Evolutionary conservation across 208 protist genomes (phyloP).

Genomic region (Perkinsela sp.): DNA sequence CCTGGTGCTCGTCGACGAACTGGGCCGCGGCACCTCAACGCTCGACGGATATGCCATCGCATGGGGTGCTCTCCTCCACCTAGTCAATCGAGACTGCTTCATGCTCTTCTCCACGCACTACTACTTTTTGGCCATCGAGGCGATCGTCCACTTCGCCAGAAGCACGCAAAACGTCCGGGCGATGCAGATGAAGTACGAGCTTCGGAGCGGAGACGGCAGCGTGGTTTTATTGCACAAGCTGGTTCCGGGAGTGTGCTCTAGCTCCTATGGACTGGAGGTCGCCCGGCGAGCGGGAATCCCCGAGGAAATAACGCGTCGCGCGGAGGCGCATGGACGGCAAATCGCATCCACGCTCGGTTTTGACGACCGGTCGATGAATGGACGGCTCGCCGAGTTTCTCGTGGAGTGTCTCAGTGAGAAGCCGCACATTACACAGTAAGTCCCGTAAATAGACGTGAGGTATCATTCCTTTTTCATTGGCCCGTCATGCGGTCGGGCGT

Average conservation of each 20-base stretch:
- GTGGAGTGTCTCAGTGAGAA: too few species aligned
- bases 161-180: background rate
- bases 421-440: too few species aligned
- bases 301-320: constrained; percentile 9
- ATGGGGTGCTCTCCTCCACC: constrained; percentile 56
- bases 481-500: too few species aligned
- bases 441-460: too few species aligned
- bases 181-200: constrained; percentile 3
- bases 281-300: constrained; percentile 50
- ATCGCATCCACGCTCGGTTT: background rate
- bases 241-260: constrained; percentile 34
- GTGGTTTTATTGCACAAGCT: constrained; percentile 63
- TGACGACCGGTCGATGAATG: background rate
- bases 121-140: constrained; percentile 67
- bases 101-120: constrained; percentile 90
- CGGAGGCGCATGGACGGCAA: constrained; percentile 1
- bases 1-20: constrained; percentile 90
- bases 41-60: constrained; percentile 91
- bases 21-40: constrained; percentile 85
- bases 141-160: constrained; percentile 3
- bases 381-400: background rate
- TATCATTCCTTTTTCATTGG: too few species aligned
- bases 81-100: constrained; percentile 14
- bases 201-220: constrained; percentile 6
- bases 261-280: constrained; percentile 68